Percentiles rank a stretch among this genome's conserved stretches.
Conservation (phyloP, 2,329 filamentous ascomycete species). For the Penicillium fuscoglaucum region DNA sequence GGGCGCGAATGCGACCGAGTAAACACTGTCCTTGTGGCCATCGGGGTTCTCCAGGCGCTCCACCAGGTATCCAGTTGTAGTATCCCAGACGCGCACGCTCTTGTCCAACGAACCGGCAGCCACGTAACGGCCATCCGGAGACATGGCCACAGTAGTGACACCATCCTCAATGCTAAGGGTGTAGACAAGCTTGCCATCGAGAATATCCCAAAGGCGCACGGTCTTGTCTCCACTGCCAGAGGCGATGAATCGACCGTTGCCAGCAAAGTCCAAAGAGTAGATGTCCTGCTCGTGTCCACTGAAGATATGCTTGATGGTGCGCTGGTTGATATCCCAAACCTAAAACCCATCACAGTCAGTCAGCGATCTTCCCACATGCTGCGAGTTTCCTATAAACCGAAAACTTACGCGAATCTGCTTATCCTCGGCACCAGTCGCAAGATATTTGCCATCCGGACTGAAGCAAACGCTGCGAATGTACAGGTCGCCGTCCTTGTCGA, state of each 20-base stretch:
- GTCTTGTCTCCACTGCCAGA: conserved; percentile 94
- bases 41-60: conserved; percentile 90
- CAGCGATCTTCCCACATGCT: conserved; percentile 2
- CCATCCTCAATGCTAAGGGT: conserved; percentile 93
- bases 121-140: conserved; percentile 89
- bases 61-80: conserved; percentile 77
- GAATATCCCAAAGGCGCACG: conserved; percentile 94
- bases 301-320: conserved; percentile 88
- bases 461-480: conserved; percentile 99
- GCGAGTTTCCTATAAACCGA: background rate
- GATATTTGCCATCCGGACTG: conserved; percentile 89
- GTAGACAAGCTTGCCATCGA: conserved; percentile 76
- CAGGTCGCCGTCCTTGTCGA: conserved; percentile 84
- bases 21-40: conserved; percentile 95
- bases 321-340: conserved; percentile 90
- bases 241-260: conserved; percentile 89
- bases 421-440: conserved; percentile 95
- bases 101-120: conserved; percentile 95
- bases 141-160: conserved; percentile 96
- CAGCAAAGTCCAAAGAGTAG: conserved; percentile 92
- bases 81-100: conserved; percentile 97
- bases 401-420: conserved; percentile 84
- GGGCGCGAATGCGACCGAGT: conserved; percentile 93
- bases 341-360: conserved; percentile 39
- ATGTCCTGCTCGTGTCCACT: conserved; percentile 98